Percentiles rank a stretch among this genome's conserved stretches.
These are phyloP conservation scores for Simplicillium aogashimaense DNA, from an alignment of 2,329 filamentous ascomycete species.

Conservation along the genomic window DNA sequence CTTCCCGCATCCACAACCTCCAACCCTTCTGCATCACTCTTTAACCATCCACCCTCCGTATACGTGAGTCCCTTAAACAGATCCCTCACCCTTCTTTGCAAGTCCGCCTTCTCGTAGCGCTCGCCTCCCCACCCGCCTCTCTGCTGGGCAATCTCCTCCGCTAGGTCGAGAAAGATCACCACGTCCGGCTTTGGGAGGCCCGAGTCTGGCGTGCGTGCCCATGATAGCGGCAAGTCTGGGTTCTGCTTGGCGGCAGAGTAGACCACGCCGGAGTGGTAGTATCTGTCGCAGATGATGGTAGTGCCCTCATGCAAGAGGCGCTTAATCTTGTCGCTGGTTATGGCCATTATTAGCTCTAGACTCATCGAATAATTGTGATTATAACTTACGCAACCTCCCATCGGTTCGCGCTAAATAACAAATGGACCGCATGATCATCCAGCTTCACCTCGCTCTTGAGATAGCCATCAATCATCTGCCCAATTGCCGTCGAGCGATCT, in stretches of 20 bases:
- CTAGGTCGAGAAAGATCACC: slow-evolving; percentile 78
- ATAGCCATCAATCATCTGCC: slow-evolving; percentile 78
- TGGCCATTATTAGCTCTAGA: slow-evolving; percentile 14
- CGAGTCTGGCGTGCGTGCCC: slow-evolving; percentile 77
- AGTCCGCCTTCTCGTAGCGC: slow-evolving; percentile 74
- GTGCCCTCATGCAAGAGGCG: slow-evolving; percentile 51
- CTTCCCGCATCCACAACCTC: slow-evolving; percentile 43
- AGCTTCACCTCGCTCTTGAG: slow-evolving; percentile 62
- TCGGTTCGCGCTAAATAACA: slow-evolving; percentile 82
- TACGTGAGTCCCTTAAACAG: slow-evolving; percentile 51
- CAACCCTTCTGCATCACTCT: slow-evolving; percentile 42
- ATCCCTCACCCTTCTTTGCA: slow-evolving; percentile 71
- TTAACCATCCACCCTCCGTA: slow-evolving; percentile 20
- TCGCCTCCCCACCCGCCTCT: slow-evolving; percentile 85
- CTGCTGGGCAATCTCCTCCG: slow-evolving; percentile 58
- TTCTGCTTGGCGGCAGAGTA: slow-evolving; percentile 86
- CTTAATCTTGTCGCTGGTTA: slow-evolving; percentile 38
- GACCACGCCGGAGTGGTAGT: slow-evolving; percentile 90
- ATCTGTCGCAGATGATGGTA: slow-evolving; percentile 80
- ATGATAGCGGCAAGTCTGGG: slow-evolving; percentile 56
- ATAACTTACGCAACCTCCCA: slow-evolving; percentile 60
- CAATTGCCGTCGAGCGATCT: slow-evolving; percentile 79
- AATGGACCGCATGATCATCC: slow-evolving; percentile 82
- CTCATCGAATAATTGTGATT: background rate
- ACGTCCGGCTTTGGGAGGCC: slow-evolving; percentile 82